A percentile compares a stretch with the other conserved stretches of the same genome.
These are phyloP conservation scores for Margaritispora aquatica DNA, from an alignment of 495 filamentous ascomycete species.

Conservation along the genomic window DNA sequence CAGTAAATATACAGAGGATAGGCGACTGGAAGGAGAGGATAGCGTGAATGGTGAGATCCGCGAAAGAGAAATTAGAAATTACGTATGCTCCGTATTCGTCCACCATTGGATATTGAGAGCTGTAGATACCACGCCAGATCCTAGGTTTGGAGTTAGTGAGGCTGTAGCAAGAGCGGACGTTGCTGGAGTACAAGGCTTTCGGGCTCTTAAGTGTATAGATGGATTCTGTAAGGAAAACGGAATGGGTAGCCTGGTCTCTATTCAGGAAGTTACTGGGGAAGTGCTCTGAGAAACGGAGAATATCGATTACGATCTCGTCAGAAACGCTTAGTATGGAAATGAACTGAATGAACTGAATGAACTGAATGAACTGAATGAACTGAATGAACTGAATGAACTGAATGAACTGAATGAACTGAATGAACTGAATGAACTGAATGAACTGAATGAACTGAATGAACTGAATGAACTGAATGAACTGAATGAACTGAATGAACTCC, in stretches of 20 bases:
- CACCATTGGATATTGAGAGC: background rate
- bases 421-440: too few species aligned
- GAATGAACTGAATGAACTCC: too few species aligned
- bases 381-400: too few species aligned
- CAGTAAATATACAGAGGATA: background rate
- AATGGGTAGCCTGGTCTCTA: background rate
- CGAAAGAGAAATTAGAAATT: background rate
- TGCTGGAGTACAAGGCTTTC: background rate
- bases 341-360: too few species aligned
- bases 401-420: too few species aligned
- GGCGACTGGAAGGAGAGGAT: background rate
- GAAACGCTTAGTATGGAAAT: too few species aligned
- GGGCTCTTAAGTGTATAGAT: background rate
- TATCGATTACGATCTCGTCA: too few species aligned
- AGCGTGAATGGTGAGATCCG: background rate
- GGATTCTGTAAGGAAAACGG: background rate
- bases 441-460: too few species aligned
- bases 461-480: too few species aligned
- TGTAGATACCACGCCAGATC: background rate
- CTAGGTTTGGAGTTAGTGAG: background rate
- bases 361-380: too few species aligned
- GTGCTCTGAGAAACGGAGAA: background rate
- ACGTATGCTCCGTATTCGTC: background rate
- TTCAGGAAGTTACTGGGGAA: background rate
- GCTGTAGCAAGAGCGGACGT: background rate